Percentiles rank a stretch among this genome's conserved stretches.
phyloP scores from a whole-genome alignment of 768 basidiomycete genomes.

The Amanita inopinata region DNA sequence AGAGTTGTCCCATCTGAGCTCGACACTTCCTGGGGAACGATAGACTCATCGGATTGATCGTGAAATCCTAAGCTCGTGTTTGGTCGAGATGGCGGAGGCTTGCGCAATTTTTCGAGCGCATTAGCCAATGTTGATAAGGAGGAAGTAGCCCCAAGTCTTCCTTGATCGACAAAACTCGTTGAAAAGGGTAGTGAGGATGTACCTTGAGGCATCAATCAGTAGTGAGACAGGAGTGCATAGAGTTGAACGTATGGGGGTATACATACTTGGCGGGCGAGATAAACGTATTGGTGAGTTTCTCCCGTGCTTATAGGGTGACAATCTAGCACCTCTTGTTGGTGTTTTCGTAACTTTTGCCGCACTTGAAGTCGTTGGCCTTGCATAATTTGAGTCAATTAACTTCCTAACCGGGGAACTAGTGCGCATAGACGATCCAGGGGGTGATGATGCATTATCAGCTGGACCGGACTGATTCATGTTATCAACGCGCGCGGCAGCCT shows the following conservation, averaged over 20 bases:
- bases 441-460: conserved; percentile 5
- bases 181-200: conserved; percentile 13
- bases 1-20: conserved; percentile 13
- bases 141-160: conserved; percentile 20
- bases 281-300: conserved; percentile 9
- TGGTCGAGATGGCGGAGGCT: conserved; percentile 56
- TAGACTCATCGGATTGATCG: conserved; percentile 22
- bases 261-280: conserved; percentile 11
- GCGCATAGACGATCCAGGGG: conserved; percentile 25
- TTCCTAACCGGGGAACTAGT: conserved; percentile 19
- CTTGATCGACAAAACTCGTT: conserved; percentile 9
- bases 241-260: background rate
- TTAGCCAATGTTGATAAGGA: conserved; percentile 56
- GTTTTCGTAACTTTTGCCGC: conserved; percentile 18
- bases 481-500: background rate
- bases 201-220: conserved; percentile 2
- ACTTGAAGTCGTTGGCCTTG: conserved; percentile 14
- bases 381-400: conserved; percentile 5
- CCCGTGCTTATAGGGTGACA: conserved; percentile 2
- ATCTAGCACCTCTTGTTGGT: conserved; percentile 13
- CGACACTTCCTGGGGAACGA: conserved; percentile 16
- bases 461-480: conserved; percentile 6
- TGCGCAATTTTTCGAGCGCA: conserved; percentile 62
- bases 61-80: conserved; percentile 67
- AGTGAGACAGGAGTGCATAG: no score